phyloP scores from a whole-genome alignment of 129 eudicot species.

The Escallonia rubra region DNA sequence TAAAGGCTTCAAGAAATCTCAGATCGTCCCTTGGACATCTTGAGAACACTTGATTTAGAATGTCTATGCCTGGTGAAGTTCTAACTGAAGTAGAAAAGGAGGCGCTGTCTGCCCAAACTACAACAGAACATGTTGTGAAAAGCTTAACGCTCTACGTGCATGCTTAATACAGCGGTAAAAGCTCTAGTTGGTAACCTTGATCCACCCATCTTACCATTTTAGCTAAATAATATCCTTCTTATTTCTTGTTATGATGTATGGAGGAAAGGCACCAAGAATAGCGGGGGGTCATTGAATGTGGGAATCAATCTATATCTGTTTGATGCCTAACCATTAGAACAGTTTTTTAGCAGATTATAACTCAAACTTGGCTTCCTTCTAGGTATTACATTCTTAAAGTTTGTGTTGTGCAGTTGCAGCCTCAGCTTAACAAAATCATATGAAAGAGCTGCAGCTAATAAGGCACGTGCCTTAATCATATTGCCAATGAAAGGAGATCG shows the following conservation, averaged over 20 bases:
- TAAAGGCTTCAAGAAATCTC: too few relatives aligned
- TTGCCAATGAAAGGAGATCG: conserved; percentile 85
- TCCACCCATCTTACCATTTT: too few relatives aligned
- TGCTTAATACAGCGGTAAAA: too few relatives aligned
- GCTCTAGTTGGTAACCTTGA: too few relatives aligned
- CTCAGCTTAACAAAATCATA: conserved; percentile 87
- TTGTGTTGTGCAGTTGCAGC: conserved; percentile 68
- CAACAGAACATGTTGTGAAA: too few relatives aligned
- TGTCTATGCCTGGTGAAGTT: too few relatives aligned
- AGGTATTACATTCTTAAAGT: conserved; percentile 14
- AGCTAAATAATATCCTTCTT: too few relatives aligned
- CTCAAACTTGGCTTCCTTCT: conserved; percentile 6
- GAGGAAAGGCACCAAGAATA: neutral
- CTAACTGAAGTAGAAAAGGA: too few relatives aligned
- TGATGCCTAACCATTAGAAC: neutral
- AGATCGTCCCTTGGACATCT: too few relatives aligned
- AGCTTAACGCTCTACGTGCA: too few relatives aligned
- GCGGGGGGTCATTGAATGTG: neutral
- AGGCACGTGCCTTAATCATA: conserved; percentile 91
- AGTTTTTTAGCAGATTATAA: neutral
- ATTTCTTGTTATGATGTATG: neutral
- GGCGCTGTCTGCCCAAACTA: too few relatives aligned
- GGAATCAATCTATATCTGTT: neutral
- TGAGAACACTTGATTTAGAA: too few relatives aligned
- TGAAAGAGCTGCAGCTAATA: conserved; percentile 95